Percentiles rank a stretch among this genome's conserved stretches.
Evolutionary conservation across 2,329 filamentous ascomycete species (phyloP).

Genomic region (Coleophoma cylindrospora): DNA sequence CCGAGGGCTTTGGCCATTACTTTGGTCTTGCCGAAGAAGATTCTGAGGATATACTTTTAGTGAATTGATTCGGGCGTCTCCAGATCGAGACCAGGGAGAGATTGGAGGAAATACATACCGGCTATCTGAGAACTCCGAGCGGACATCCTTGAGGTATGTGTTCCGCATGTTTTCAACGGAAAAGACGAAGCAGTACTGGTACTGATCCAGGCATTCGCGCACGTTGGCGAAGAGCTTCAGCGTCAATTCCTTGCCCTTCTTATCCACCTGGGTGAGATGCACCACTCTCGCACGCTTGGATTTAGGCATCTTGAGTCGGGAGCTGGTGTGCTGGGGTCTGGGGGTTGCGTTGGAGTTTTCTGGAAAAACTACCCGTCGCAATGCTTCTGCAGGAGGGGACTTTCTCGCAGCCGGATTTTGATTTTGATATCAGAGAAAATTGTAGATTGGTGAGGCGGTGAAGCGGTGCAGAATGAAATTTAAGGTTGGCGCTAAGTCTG

Average conservation of each 20-base stretch:
- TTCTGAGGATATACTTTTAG: slow-evolving; percentile 38
- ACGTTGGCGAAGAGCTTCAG: slow-evolving; percentile 85
- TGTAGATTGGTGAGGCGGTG: not conserved
- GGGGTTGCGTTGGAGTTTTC: too few relatives aligned
- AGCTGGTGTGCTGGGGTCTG: not conserved
- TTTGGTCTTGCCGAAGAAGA: slow-evolving; percentile 99
- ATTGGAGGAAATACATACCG: slow-evolving; percentile 47
- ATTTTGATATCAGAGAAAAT: not conserved
- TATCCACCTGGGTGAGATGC: slow-evolving; percentile 84
- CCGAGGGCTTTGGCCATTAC: slow-evolving; percentile 97
- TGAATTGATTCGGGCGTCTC: too few relatives aligned
- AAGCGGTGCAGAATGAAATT: not conserved
- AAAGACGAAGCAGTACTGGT: slow-evolving; percentile 91
- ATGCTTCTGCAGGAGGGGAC: not conserved
- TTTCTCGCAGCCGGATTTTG: not conserved
- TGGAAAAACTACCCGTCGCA: not conserved
- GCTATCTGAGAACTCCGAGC: slow-evolving; percentile 78
- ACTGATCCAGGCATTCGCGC: slow-evolving; percentile 77
- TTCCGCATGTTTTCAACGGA: slow-evolving; percentile 97
- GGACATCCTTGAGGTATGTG: slow-evolving; percentile 87
- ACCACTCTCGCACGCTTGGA: slow-evolving; percentile 89
- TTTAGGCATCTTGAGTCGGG: slow-evolving; percentile 68
- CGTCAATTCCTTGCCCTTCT: slow-evolving; percentile 88
- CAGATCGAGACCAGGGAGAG: too few relatives aligned
- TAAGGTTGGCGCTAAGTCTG: not conserved